These are phyloP conservation scores for Neolentinus lepideus DNA, from an alignment of 1,284 basidiomycete species.

Conservation along the genomic window DNA sequence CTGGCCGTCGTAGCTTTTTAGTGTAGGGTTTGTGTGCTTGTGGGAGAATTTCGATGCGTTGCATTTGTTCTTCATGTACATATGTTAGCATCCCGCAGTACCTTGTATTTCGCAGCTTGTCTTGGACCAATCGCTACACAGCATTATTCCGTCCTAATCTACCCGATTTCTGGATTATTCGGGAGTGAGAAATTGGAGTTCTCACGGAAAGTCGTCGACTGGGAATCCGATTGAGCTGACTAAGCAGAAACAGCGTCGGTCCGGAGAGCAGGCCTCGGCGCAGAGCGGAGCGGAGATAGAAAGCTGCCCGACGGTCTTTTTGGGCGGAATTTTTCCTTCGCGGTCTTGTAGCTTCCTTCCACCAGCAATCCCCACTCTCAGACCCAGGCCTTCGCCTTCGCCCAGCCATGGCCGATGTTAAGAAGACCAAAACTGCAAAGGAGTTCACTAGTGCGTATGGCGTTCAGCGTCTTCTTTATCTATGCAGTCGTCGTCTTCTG, in stretches of 20 bases:
- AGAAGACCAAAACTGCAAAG: conserved; percentile 73
- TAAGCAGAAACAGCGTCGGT: not conserved
- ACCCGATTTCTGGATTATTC: not conserved
- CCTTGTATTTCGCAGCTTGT: not conserved
- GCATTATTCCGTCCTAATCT: not conserved
- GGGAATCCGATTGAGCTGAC: not conserved
- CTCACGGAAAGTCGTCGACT: not conserved
- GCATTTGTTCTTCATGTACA: not conserved
- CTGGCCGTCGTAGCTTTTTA: not conserved
- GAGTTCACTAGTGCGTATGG: conserved; percentile 65
- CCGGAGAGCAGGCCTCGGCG: conserved; percentile 14
- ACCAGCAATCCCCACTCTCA: conserved; percentile 37
- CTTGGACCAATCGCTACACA: not conserved
- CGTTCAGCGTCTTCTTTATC: conserved; percentile 5
- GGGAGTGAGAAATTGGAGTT: not conserved
- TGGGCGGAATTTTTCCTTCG: conserved; percentile 28
- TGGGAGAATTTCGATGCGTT: too few relatives aligned
- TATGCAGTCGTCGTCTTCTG: conserved; percentile 2
- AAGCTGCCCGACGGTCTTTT: conserved; percentile 24
- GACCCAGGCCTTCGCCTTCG: conserved; percentile 27
- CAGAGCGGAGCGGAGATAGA: conserved; percentile 24
- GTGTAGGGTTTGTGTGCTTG: too few relatives aligned
- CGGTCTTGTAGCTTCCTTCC: conserved; percentile 16
- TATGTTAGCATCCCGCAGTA: not conserved
- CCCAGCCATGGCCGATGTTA: conserved; percentile 67